A percentile compares a stretch with the other conserved stretches of the same genome.
phyloP scores from a whole-genome alignment of 176 grass and related monocot genomes.

The Dendrocalamus sinicus region DNA sequence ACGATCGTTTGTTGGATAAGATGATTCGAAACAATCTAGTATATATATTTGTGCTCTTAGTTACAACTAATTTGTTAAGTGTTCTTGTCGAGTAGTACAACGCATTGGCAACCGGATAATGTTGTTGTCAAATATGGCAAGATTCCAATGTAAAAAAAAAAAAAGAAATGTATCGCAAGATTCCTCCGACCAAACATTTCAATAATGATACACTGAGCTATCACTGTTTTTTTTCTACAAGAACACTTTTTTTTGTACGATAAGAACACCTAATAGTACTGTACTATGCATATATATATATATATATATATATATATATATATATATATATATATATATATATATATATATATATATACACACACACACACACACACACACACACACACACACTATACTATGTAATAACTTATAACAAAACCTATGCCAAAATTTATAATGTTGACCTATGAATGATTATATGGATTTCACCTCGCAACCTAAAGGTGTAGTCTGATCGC shows the following conservation, averaged over 20 bases:
- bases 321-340: no score
- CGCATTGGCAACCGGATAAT: neutral
- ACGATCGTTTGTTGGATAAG: neutral
- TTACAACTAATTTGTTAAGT: neutral
- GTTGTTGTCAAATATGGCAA: slow-evolving; percentile 1
- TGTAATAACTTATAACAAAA: neutral
- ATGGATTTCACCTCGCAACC: neutral
- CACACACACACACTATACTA: no score
- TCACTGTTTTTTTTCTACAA: neutral
- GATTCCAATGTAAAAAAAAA: neutral
- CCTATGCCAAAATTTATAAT: neutral
- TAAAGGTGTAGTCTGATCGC: neutral
- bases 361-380: no score
- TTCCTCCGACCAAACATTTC: slow-evolving; percentile 29
- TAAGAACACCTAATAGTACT: neutral
- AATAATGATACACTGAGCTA: neutral
- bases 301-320: no score
- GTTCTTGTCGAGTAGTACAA: slow-evolving; percentile 10
- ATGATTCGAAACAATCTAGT: slow-evolving; percentile 39
- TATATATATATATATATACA: no score
- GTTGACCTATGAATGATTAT: neutral
- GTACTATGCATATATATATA: neutral
- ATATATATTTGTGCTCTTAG: neutral
- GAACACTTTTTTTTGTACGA: neutral
- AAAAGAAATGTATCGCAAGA: neutral